Conservation (phyloP, 352 stramenopile species). For the Phytophthora fragariaefolia region DNA sequence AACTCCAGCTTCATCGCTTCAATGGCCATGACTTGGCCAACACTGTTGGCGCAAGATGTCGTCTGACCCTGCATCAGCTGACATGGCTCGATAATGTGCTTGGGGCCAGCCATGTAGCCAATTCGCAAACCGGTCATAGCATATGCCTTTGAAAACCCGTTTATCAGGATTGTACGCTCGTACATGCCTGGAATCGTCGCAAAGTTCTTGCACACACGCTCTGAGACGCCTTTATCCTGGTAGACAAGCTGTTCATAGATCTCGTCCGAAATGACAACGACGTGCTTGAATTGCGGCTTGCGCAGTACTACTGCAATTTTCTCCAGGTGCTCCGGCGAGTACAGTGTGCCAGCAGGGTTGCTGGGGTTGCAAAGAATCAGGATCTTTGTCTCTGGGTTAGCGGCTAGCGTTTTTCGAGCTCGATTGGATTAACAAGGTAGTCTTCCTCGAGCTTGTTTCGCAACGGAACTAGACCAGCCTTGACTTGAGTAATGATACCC, state of each 20-base stretch:
- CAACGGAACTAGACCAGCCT: conserved; percentile 88
- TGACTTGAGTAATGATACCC: conserved; percentile 92
- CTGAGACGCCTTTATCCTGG: conserved; percentile 63
- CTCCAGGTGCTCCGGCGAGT: conserved; percentile 59
- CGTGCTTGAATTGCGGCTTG: conserved; percentile 65
- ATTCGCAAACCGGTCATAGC: conserved; percentile 96
- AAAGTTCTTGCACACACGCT: conserved; percentile 70
- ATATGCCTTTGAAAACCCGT: conserved; percentile 97
- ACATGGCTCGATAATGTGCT: conserved; percentile 81
- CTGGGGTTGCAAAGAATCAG: conserved; percentile 97
- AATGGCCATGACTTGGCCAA: conserved; percentile 92
- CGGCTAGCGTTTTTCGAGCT: conserved; percentile 78
- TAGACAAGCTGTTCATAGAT: conserved; percentile 97
- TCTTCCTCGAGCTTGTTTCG: conserved; percentile 89
- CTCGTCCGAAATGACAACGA: conserved; percentile 93
- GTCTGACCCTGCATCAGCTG: conserved; percentile 96
- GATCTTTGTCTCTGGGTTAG: conserved; percentile 73
- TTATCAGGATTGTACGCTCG: conserved; percentile 92
- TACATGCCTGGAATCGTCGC: conserved; percentile 85
- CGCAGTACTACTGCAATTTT: conserved; percentile 59
- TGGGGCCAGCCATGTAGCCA: conserved; percentile 88
- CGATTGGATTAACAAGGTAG: conserved; percentile 90
- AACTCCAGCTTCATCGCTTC: conserved; percentile 89
- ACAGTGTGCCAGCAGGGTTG: conserved; percentile 93
- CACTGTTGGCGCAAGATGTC: conserved; percentile 93